Base-by-base conservation (phyloP, 345 rosid species). In the Adansonia digitata region DNA sequence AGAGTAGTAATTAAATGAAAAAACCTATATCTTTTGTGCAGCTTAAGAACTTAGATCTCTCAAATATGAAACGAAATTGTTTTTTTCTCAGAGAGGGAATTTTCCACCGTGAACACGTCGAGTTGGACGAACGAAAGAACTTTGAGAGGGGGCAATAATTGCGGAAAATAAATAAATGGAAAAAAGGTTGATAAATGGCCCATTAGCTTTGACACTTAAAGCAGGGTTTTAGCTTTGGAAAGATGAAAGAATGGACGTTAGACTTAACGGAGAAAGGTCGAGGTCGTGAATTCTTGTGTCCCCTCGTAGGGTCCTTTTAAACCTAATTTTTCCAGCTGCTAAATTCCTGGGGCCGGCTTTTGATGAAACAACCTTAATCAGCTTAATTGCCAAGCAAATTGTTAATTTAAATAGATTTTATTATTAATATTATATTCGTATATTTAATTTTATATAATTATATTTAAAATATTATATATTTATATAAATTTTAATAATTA, bases 131-230 rank as follows among this genome's bases (percentile, higher is more conserved):
- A 43, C 46, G 56, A n/a, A 13, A 17, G 39, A 35, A 26, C 53
- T 76, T 4, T 24, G 57, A 49, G 64, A 59, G 72, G 75, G 52
- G 69, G n/a, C 82, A 83, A 81, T 79, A 74, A 84, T 79, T 70
- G 83, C 39, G 24, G 39, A 71, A 17, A 22, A 17, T 8, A 7
- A 24, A 3, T 2, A 11, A 11, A 11, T 40, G 1, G 72, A 29
- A 26, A 73, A 35, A 27, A 20, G 43, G 20, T 59, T 73, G 62
- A 72, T 73, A 83, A 76, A n/a, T n/a, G n/a, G n/a, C n/a, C n/a
- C n/a, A n/a, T n/a, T 74, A 42, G 31, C 73, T 39, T 72, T 79
- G n/a, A n/a, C n/a, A n/a, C n/a, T n/a, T n/a, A n/a, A 51, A 66
- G 67, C 72, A 48, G 31, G 74, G 35, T 57, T 69, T 11, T 17